Evolutionary conservation across 768 basidiomycete species (phyloP), one percentile per base, ranked within the genome.

Genomic region (Russula foetens): DNA sequence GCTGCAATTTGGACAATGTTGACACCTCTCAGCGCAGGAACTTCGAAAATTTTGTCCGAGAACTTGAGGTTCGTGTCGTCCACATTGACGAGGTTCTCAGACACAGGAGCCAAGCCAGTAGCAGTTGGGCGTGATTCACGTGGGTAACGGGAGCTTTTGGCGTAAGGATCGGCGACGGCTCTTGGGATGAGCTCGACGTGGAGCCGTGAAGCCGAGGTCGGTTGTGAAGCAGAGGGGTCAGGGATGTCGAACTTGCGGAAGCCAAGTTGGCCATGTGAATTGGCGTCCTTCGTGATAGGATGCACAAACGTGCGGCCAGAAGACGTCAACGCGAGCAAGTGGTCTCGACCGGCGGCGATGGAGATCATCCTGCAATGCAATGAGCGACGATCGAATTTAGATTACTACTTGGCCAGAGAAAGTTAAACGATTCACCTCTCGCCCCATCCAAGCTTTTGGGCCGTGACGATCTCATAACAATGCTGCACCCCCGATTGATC

Each of bases 231-330:
- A n/a, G 69, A 50, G 58, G 67, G 67, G 63, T 77, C 73, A 31
- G 71, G 71, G 2, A 88, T 76, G 52, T 82, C 74, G 51, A 86
- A 78, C 62, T 82, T 82, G 29, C 84, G 82, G 65, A 89, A 78
- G 7, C 93, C 94, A 8, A 98, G 83, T 69, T 97, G 94, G 1
- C 90, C 89, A 69, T 84, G 82, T 1, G 80, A 74, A 72, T 98
- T 98, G 29, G 88, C 93, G 9, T 79, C 71, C 63, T 83, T 82
- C 63, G 81, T 82, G 45, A 90, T 76, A 0, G 94, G 90, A 67
- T 91, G 83, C 2, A 84, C 81, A 69, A 89, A 93, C 5, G 88
- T 80, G 49, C 91, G 86, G 2, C 92, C 92, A 39, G 73, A 75
- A 11, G 84, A 85, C 9, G 88, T 87, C 43, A 88, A 70, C 4